Evolutionary conservation across 2,329 filamentous ascomycete species (phyloP), one percentile per base, ranked within the genome.

Genomic region (Exophiala phaeomuriformis): DNA sequence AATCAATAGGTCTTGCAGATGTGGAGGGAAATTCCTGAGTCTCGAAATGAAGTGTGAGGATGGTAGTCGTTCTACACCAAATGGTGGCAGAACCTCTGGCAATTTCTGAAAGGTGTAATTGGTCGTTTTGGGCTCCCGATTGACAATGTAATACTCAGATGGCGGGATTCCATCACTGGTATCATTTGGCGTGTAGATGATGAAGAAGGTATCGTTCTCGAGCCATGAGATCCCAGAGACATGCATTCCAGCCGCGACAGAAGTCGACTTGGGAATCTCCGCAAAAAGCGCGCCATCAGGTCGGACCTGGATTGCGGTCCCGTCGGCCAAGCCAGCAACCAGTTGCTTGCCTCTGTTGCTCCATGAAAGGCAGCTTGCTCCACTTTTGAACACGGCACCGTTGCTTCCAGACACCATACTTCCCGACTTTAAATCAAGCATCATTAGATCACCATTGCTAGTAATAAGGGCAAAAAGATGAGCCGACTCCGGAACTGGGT

Each of bases 291-390:
- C 79, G 44, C 91, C 91, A 63, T 88, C 81, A 0, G 86, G 88
- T 5, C 87, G 89, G 80, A 97, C 85, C 68, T 96, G 90, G 52
- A 80, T 79, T 49, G 86, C 83, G 8, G 83, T 84, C 53, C 93
- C 93, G 69, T 96, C 82, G 4, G 77, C 83, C 62, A 93, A 75
- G 10, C 94, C 93, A 61, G 88, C 90, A 42, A 95, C 84, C 41
- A 98, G 75, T 67, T 97, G 91, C 68, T 95, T 98, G 44, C 93
- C 93, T 67, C 85, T 88, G 56, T 82, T 85, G 68, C 93, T 98
- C 93, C 94, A 98, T 52, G 87, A 85, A 4, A 88, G 79, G 64
- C 86, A 93, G 66, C 84, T 90, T 30, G 95, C 90, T 45, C 86
- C 84, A 30, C 79, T 75, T 64, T 84, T 88, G 59, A 95, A 74